A percentile compares a stretch with the other conserved stretches of the same genome.
phyloP scores from a whole-genome alignment of 768 basidiomycete genomes.

The Trametes sanguinea region DNA sequence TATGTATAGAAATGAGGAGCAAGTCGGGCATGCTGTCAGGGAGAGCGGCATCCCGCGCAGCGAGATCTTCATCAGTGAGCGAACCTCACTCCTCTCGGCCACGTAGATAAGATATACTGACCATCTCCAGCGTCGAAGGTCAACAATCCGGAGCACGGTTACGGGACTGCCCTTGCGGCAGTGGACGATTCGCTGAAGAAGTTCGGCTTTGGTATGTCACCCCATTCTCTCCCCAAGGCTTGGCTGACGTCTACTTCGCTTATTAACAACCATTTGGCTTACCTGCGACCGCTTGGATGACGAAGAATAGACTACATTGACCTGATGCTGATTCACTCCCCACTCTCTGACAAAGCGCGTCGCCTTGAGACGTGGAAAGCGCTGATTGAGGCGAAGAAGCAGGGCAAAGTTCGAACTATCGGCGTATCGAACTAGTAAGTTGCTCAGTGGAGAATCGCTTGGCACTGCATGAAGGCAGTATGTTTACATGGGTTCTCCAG shows the following conservation, averaged over 20 bases:
- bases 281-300: too few species aligned
- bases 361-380: slow-evolving; percentile 76
- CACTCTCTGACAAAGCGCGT: slow-evolving; percentile 58
- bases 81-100: background rate
- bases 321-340: slow-evolving; percentile 79
- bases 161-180: slow-evolving; percentile 57
- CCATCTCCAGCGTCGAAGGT: slow-evolving; percentile 62
- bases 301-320: slow-evolving; percentile 57
- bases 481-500: slow-evolving; percentile 36
- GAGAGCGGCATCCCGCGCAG: slow-evolving; percentile 71
- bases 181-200: slow-evolving; percentile 62
- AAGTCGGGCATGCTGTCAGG: slow-evolving; percentile 77
- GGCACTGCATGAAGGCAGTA: background rate
- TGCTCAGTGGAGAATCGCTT: background rate
- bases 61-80: slow-evolving; percentile 66
- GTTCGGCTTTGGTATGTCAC: slow-evolving; percentile 57
- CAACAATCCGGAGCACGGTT: slow-evolving; percentile 57
- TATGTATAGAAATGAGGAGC: slow-evolving; percentile 67
- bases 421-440: slow-evolving; percentile 85
- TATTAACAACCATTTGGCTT: too few species aligned
- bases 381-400: slow-evolving; percentile 58
- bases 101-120: background rate
- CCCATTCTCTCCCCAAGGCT: too few species aligned
- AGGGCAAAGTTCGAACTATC: slow-evolving; percentile 69
- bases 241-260: too few species aligned